phyloP scores from a whole-genome alignment of 768 basidiomycete species.

The Gelatoporia subvermispora region DNA sequence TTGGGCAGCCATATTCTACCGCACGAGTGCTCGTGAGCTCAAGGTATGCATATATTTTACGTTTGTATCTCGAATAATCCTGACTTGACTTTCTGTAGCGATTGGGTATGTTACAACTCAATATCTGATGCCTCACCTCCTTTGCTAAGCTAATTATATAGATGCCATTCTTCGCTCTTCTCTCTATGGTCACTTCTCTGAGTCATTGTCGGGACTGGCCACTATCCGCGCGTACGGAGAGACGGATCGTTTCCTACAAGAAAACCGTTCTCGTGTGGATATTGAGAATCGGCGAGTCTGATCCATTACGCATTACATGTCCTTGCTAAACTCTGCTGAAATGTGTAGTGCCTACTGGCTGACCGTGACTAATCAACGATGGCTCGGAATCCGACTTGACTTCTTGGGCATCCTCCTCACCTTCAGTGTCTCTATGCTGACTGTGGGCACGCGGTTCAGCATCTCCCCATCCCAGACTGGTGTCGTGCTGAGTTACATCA shows the following conservation, averaged over 20 bases:
- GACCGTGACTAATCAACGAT: constrained; percentile 82
- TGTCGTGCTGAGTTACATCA: constrained; percentile 72
- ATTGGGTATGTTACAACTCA: constrained; percentile 37
- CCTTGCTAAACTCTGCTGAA: not conserved
- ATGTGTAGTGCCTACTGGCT: constrained; percentile 75
- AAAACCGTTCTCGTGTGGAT: constrained; percentile 75
- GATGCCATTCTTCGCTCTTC: constrained; percentile 85
- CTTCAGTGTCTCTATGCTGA: constrained; percentile 74
- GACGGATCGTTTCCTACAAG: constrained; percentile 62
- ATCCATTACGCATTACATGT: no score
- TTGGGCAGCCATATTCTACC: constrained; percentile 78
- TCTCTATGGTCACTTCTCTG: constrained; percentile 89
- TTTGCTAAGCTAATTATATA: constrained; percentile 13
- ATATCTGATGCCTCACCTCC: constrained; percentile 22
- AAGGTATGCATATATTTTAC: constrained; percentile 55
- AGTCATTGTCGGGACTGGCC: constrained; percentile 79
- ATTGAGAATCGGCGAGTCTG: constrained; percentile 67
- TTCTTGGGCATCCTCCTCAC: constrained; percentile 69
- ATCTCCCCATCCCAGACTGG: constrained; percentile 80
- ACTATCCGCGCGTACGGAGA: constrained; percentile 90
- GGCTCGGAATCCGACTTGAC: constrained; percentile 90
- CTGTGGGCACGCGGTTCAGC: constrained; percentile 66
- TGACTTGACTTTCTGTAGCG: constrained; percentile 1
- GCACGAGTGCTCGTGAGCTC: constrained; percentile 79
- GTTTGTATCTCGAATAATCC: no score